Percentiles rank a stretch among this genome's conserved stretches.
These are phyloP conservation scores for Atractiella rhizophila DNA, from an alignment of 768 basidiomycete species.

Conservation along the genomic window DNA sequence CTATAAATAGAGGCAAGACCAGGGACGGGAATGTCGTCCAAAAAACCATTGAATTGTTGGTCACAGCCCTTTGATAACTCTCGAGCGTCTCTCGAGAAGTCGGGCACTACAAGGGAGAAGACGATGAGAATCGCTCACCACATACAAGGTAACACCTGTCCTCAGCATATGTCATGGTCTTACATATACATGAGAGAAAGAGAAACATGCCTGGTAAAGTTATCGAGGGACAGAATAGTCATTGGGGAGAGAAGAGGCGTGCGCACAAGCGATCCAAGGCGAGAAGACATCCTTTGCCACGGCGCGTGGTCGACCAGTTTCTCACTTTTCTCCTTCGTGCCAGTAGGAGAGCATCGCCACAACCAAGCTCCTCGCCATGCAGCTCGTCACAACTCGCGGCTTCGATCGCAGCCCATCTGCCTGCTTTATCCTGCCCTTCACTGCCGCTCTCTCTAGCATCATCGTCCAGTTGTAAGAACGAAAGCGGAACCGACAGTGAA, in stretches of 20 bases:
- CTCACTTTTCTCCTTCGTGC: no score
- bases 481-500: conserved; percentile 48
- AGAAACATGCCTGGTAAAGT: background rate
- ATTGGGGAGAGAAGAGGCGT: conserved; percentile 2
- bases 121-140: conserved; percentile 15
- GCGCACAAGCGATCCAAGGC: conserved; percentile 11
- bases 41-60: conserved; percentile 15
- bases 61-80: conserved; percentile 16
- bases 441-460: no score
- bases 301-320: no score
- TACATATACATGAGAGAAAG: no score
- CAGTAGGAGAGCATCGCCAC: conserved; percentile 32
- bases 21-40: no score
- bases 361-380: conserved; percentile 90
- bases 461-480: conserved; percentile 39
- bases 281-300: conserved; percentile 15
- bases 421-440: conserved; percentile 29
- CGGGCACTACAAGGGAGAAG: conserved; percentile 15
- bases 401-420: conserved; percentile 65
- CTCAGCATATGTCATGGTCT: no score
- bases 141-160: conserved; percentile 8
- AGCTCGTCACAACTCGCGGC: conserved; percentile 80
- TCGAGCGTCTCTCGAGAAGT: conserved; percentile 14
- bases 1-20: no score
- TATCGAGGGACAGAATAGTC: background rate